These are phyloP conservation scores for Endotrypanum monterogeii DNA, from an alignment of 208 protist genomes.

Conservation along the genomic window DNA sequence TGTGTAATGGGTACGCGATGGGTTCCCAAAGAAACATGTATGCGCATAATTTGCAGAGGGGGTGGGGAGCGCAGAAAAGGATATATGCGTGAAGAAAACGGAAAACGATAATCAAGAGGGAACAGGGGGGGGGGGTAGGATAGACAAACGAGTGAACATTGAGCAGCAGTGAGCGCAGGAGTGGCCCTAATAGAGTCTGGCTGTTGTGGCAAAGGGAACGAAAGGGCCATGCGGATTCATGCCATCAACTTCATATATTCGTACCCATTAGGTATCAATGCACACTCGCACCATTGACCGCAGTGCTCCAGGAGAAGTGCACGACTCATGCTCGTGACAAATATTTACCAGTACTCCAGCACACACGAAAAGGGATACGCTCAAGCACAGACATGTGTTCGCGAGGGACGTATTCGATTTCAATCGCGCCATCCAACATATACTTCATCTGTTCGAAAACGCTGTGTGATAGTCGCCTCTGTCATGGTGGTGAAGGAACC, in stretches of 20 bases:
- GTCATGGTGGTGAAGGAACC: constrained; percentile 75
- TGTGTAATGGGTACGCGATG: not conserved
- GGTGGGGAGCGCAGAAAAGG: not conserved
- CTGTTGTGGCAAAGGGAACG: not conserved
- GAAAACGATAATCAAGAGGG: not conserved
- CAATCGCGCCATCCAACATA: constrained; percentile 90
- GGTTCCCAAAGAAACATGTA: not conserved
- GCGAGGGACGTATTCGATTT: not conserved
- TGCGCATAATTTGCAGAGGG: not conserved
- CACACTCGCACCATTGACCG: no score
- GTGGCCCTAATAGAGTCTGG: no score
- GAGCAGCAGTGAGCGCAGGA: not conserved
- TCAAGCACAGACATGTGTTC: not conserved
- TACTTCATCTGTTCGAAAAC: constrained; percentile 97
- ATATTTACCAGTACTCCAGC: not conserved
- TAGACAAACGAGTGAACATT: not conserved
- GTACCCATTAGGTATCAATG: no score
- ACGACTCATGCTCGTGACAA: no score
- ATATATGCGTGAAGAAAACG: not conserved
- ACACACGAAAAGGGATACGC: no score
- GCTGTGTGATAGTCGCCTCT: constrained; percentile 82
- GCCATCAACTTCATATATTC: no score
- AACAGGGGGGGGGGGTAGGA: not conserved
- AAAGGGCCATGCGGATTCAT: not conserved
- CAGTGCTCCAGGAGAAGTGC: no score